Percentiles rank a stretch among this genome's conserved stretches.
Conservation (phyloP, 306 rosid species). For the Quercus cerris region DNA sequence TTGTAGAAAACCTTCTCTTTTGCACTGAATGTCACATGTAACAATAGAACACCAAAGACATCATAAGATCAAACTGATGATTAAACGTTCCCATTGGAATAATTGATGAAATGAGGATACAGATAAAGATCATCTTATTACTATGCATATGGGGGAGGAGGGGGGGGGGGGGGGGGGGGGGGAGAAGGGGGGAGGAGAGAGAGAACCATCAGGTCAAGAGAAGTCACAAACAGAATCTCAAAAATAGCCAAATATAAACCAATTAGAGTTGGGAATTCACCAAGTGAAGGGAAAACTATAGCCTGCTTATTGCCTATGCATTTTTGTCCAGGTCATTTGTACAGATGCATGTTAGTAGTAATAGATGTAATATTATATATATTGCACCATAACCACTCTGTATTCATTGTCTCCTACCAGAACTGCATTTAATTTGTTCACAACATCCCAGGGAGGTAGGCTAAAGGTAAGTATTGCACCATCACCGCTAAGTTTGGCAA, state of each 20-base stretch:
- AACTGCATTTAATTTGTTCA: background rate
- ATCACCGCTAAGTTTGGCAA: too few relatives aligned
- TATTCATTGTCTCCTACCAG: background rate
- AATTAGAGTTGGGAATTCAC: background rate
- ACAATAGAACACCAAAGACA: slow-evolving; percentile 14
- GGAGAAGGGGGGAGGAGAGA: rapidly evolving
- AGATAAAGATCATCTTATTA: background rate
- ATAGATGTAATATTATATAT: background rate
- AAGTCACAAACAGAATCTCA: too few relatives aligned
- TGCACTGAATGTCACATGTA: slow-evolving; percentile 58
- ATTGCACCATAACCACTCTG: background rate
- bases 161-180: too few relatives aligned
- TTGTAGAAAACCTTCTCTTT: slow-evolving; percentile 97
- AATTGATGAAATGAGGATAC: background rate
- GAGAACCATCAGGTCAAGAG: too few relatives aligned
- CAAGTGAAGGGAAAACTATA: background rate
- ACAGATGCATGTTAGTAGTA: background rate
- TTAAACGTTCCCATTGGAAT: background rate
- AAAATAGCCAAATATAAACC: too few relatives aligned
- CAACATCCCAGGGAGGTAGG: background rate
- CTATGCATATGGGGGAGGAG: background rate
- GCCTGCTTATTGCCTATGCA: background rate
- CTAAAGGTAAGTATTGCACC: background rate
- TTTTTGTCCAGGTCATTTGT: background rate
- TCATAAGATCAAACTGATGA: background rate